A percentile compares a stretch with the other conserved stretches of the same genome.
phyloP scores from a whole-genome alignment of 306 rosid genomes.

The Citrullus mucosospermus region DNA sequence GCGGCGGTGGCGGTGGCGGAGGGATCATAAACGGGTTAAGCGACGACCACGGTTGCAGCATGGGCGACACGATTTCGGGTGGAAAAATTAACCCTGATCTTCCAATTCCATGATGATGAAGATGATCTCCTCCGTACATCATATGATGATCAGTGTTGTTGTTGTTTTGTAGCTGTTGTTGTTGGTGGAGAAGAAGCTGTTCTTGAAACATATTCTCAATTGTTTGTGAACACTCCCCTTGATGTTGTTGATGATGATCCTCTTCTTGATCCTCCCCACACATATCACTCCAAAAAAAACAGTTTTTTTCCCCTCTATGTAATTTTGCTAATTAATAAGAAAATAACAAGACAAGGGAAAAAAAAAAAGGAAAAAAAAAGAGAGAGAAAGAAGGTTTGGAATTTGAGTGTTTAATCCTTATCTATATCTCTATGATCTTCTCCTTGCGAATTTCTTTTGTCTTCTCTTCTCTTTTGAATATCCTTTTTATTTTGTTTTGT shows the following conservation, averaged over 20 bases:
- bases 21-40: conserved; percentile 43
- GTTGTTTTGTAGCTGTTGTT: conserved; percentile 19
- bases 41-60: conserved; percentile 43
- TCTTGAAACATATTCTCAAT: conserved; percentile 13
- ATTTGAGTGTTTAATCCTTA: background rate
- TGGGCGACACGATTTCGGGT: conserved; percentile 28
- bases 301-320: too few species aligned
- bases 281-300: conserved; percentile 1
- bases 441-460: background rate
- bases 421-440: background rate
- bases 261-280: background rate
- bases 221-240: conserved; percentile 8
- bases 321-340: too few species aligned
- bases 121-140: conserved; percentile 15
- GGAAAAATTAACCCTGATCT: conserved; percentile 35
- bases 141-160: conserved; percentile 1
- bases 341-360: too few species aligned
- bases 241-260: background rate
- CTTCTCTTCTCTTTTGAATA: conserved; percentile 13
- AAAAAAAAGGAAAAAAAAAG: too few species aligned
- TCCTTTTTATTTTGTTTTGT: background rate
- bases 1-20: conserved; percentile 14
- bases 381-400: background rate
- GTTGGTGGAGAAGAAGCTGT: conserved; percentile 37
- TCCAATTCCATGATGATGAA: conserved; percentile 9